These are phyloP conservation scores for Ophiocordyceps camponoti-rufipedis DNA, from an alignment of 2,329 filamentous ascomycete species.

Conservation along the genomic window DNA sequence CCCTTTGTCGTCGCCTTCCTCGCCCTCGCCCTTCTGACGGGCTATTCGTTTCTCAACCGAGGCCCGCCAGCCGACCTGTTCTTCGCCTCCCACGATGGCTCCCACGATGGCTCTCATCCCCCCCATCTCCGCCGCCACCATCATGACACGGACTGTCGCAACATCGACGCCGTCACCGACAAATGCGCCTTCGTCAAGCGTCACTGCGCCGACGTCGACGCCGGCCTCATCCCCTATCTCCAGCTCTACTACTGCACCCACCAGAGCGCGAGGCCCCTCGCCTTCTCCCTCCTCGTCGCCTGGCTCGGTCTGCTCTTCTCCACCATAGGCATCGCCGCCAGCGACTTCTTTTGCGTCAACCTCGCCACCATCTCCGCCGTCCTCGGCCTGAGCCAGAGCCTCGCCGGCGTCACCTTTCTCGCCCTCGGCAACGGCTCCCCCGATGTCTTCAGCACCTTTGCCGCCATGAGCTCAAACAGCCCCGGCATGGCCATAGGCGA, in stretches of 20 bases:
- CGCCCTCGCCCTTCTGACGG: constrained; percentile 25
- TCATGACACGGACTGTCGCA: constrained; percentile 42
- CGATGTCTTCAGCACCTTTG: constrained; percentile 96
- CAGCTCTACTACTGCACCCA: constrained; percentile 79
- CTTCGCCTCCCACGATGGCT: not conserved
- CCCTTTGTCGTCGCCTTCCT: constrained; percentile 30
- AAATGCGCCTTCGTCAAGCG: constrained; percentile 72
- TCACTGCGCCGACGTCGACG: constrained; percentile 78
- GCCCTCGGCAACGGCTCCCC: constrained; percentile 96
- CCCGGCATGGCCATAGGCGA: constrained; percentile 94
- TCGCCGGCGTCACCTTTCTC: constrained; percentile 89
- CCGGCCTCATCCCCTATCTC: constrained; percentile 77
- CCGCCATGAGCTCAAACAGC: constrained; percentile 91
- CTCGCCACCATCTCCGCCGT: constrained; percentile 81
- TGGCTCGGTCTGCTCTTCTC: constrained; percentile 89
- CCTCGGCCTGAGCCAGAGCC: constrained; percentile 83
- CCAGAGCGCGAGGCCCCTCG: constrained; percentile 47
- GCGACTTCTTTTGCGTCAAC: constrained; percentile 96
- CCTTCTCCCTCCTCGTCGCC: constrained; percentile 57
- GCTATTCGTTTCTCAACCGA: constrained; percentile 21
- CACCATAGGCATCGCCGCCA: constrained; percentile 93
- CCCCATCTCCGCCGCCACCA: constrained; percentile 9
- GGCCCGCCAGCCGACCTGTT: not conserved
- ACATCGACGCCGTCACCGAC: constrained; percentile 60
- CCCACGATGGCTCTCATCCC: constrained; percentile 2